Conservation (phyloP, 2,329 filamentous ascomycete species). For the Penicillium decumbens region DNA sequence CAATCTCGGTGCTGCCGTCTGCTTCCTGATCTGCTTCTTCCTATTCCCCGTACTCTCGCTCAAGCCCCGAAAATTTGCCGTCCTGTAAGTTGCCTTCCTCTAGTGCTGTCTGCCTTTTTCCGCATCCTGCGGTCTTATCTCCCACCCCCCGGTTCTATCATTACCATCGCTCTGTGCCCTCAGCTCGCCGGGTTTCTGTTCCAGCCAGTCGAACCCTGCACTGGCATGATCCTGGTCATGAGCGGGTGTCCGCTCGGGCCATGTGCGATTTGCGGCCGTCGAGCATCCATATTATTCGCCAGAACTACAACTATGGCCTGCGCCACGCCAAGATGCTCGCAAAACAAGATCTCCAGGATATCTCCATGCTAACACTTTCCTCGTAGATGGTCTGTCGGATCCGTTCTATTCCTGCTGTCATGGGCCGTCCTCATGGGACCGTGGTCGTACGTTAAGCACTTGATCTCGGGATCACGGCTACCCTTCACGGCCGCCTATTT, state of each 20-base stretch:
- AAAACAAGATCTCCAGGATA: slow-evolving; percentile 8
- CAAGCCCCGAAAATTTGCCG: slow-evolving; percentile 88
- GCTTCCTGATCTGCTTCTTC: slow-evolving; percentile 86
- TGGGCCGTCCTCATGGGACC: slow-evolving; percentile 96
- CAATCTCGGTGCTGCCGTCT: slow-evolving; percentile 80
- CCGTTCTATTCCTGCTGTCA: slow-evolving; percentile 79
- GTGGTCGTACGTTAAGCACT: slow-evolving; percentile 73
- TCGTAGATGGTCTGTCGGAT: slow-evolving; percentile 88
- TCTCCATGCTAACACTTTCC: slow-evolving; percentile 22
- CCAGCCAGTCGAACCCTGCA: slow-evolving; percentile 13
- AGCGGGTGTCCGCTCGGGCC: slow-evolving; percentile 16
- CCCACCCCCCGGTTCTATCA: not conserved
- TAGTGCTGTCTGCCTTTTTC: slow-evolving; percentile 2
- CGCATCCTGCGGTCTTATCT: slow-evolving; percentile 1
- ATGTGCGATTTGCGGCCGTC: slow-evolving; percentile 17
- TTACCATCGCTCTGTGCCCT: slow-evolving; percentile 19
- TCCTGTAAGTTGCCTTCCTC: slow-evolving; percentile 68
- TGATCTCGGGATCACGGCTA: slow-evolving; percentile 75
- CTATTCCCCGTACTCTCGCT: slow-evolving; percentile 78
- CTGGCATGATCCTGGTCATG: slow-evolving; percentile 24
- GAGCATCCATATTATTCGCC: slow-evolving; percentile 13
- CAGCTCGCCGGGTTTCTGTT: not conserved
- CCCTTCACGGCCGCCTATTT: slow-evolving; percentile 95
- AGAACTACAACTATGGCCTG: slow-evolving; percentile 13
- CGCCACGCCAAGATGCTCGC: slow-evolving; percentile 19